Conservation (phyloP, 2,329 filamentous ascomycete species). For the Alternaria sp. region DNA sequence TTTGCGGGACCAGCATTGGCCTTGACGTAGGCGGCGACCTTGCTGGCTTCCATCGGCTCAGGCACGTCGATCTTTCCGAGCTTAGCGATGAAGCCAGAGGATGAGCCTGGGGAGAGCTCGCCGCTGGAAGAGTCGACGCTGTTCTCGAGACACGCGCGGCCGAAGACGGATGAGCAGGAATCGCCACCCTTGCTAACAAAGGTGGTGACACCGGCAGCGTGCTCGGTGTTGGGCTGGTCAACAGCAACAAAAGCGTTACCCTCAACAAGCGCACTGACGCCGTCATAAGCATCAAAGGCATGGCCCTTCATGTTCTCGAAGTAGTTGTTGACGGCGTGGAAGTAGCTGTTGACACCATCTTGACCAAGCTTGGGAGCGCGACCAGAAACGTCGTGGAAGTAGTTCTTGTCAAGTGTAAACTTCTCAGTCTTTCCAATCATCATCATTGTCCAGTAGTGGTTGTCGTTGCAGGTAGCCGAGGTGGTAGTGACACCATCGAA, state of each 20-base stretch:
- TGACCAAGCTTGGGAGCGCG: conserved; percentile 53
- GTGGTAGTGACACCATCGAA: conserved; percentile 53
- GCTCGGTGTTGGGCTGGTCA: conserved; percentile 47
- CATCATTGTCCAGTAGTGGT: conserved; percentile 58
- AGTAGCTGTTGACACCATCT: conserved; percentile 31
- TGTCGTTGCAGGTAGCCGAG: conserved; percentile 53
- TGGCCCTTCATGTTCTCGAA: conserved; percentile 50
- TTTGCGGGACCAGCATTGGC: conserved; percentile 27
- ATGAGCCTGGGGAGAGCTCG: conserved; percentile 17
- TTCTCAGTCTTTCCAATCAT: conserved; percentile 50
- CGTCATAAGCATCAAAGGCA: conserved; percentile 51
- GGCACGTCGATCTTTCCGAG: conserved; percentile 20
- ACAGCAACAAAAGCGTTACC: conserved; percentile 56
- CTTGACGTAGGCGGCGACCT: conserved; percentile 30
- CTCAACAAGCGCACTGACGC: conserved; percentile 44
- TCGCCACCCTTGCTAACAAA: conserved; percentile 36
- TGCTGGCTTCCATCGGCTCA: conserved; percentile 15
- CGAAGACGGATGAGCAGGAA: conserved; percentile 22
- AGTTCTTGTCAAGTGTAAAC: conserved; percentile 54
- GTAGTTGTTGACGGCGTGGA: conserved; percentile 39
- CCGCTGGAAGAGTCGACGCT: conserved; percentile 27
- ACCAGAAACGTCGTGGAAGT: conserved; percentile 54
- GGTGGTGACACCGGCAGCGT: conserved; percentile 33
- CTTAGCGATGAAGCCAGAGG: conserved; percentile 18
- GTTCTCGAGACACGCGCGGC: conserved; percentile 27